phyloP scores from a whole-genome alignment of 2,329 filamentous ascomycete genomes.

The Scytalidium lignicola region DNA sequence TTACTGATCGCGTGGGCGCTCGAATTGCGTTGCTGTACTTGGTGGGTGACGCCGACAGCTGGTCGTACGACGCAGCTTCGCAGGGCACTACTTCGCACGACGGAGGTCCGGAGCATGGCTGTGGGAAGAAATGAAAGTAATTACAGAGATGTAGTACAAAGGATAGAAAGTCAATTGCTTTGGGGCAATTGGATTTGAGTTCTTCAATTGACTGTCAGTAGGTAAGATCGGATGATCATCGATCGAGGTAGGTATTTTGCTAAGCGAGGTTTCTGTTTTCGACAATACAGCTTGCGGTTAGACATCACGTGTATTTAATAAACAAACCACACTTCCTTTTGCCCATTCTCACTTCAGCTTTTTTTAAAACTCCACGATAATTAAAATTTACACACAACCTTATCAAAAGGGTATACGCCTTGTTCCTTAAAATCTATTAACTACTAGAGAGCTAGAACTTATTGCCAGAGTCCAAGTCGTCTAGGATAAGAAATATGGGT shows the following conservation, averaged over 20 bases:
- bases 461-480: not conserved
- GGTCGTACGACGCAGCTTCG: constrained; percentile 5
- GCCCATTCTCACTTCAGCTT: no score
- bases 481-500: not conserved
- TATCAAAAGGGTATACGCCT: not conserved
- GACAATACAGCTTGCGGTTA: not conserved
- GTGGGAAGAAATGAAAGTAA: not conserved
- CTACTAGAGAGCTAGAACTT: not conserved
- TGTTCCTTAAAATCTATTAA: not conserved
- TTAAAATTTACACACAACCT: no score
- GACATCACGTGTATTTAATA: not conserved
- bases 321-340: no score
- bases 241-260: not conserved
- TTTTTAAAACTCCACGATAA: no score
- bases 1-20: constrained; percentile 94
- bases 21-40: constrained; percentile 30
- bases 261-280: not conserved
- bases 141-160: not conserved
- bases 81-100: constrained; percentile 41
- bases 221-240: not conserved
- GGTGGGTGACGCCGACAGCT: constrained; percentile 2
- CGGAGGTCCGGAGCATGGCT: constrained; percentile 25
- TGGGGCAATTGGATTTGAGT: not conserved
- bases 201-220: not conserved
- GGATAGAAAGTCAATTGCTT: not conserved